Conservation (phyloP, 352 stramenopile genomes). For the Globisporangium spinosum region DNA sequence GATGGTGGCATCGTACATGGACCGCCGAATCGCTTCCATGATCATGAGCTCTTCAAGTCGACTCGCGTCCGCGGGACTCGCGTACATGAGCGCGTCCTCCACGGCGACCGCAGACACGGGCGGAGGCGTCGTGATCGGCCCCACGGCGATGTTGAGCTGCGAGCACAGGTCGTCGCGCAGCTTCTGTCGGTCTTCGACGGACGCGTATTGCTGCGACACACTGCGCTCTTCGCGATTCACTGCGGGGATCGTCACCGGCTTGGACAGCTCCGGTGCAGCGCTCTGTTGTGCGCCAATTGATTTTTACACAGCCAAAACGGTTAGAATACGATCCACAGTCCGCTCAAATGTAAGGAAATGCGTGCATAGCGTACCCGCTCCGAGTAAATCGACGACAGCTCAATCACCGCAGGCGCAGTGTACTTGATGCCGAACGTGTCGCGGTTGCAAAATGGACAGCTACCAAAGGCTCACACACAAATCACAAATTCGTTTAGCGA, state of each 20-base stretch:
- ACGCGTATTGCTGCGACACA: slow-evolving; percentile 48
- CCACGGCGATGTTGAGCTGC: slow-evolving; percentile 60
- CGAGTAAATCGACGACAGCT: slow-evolving; percentile 43
- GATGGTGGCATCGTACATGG: slow-evolving; percentile 57
- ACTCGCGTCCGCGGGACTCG: slow-evolving; percentile 47
- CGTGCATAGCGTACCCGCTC: slow-evolving; percentile 25
- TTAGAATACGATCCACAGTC: neutral
- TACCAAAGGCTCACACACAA: slow-evolving; percentile 24
- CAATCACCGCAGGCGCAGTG: slow-evolving; percentile 35
- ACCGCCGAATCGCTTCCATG: slow-evolving; percentile 77
- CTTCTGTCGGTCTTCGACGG: slow-evolving; percentile 67
- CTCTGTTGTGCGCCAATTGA: neutral
- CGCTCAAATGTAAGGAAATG: neutral
- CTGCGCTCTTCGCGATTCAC: slow-evolving; percentile 26
- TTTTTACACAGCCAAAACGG: neutral
- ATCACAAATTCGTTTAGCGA: neutral
- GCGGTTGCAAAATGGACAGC: slow-evolving; percentile 81
- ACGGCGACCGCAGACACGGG: slow-evolving; percentile 33
- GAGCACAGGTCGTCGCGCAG: slow-evolving; percentile 70
- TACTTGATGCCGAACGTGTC: slow-evolving; percentile 60
- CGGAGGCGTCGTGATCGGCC: slow-evolving; percentile 47
- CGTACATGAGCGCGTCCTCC: slow-evolving; percentile 27
- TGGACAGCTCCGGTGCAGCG: slow-evolving; percentile 17
- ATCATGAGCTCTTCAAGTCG: slow-evolving; percentile 80
- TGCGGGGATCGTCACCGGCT: neutral